These are phyloP conservation scores for Centella asiatica DNA, from an alignment of 129 eudicot genomes.

Conservation along the genomic window DNA sequence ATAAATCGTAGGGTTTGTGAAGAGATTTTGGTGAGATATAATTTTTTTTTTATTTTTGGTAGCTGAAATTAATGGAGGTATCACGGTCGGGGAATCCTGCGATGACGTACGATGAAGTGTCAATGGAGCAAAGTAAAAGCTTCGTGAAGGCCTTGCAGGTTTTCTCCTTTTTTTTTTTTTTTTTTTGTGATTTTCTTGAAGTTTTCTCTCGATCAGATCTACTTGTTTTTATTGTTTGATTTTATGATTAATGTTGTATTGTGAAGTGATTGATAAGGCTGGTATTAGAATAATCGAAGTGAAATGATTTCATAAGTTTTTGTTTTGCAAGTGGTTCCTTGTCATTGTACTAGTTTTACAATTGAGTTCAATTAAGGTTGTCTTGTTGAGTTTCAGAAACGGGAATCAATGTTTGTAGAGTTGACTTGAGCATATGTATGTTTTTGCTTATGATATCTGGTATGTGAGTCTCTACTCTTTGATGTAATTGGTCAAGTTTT, in stretches of 20 bases:
- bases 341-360: too few species aligned
- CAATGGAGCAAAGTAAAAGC: constrained; percentile 76
- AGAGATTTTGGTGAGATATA: too few species aligned
- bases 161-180: background rate
- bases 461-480: too few species aligned
- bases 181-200: background rate
- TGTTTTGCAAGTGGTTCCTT: background rate
- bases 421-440: too few species aligned
- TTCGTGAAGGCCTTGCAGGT: constrained; percentile 97
- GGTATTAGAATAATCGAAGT: too few species aligned
- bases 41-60: background rate
- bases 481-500: too few species aligned
- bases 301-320: background rate
- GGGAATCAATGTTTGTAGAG: background rate
- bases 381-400: constrained; percentile 10
- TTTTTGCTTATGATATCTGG: too few species aligned
- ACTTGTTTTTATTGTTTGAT: constrained; percentile 5
- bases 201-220: constrained; percentile 32
- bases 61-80: constrained; percentile 21
- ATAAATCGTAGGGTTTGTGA: constrained; percentile 4
- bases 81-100: constrained; percentile 19
- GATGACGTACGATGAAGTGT: constrained; percentile 52
- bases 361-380: too few species aligned
- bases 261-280: background rate
- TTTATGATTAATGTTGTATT: constrained; percentile 5